These are phyloP conservation scores for Jimgerdemannia lactiflua DNA, from an alignment of 192 early-diverging fungal genomes.

Conservation along the genomic window DNA sequence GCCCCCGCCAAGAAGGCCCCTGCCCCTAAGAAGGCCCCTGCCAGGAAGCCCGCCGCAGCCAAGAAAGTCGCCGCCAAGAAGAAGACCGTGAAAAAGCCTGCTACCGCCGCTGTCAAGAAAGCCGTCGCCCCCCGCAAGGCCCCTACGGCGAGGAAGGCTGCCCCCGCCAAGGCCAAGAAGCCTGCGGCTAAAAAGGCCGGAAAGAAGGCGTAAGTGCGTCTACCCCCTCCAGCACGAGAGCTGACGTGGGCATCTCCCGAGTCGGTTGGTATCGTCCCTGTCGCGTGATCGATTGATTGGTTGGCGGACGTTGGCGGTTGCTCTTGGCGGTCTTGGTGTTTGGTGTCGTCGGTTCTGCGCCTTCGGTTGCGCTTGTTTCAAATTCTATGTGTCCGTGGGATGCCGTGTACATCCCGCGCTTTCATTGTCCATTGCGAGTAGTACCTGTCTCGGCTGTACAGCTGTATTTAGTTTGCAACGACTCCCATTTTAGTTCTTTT, in stretches of 20 bases:
- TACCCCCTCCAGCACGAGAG: no score
- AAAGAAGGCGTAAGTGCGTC: not conserved
- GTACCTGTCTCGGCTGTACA: not conserved
- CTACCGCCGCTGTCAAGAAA: not conserved
- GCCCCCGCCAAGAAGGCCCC: conserved; percentile 15
- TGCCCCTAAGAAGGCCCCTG: conserved; percentile 49
- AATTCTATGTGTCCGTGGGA: no score
- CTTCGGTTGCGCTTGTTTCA: no score
- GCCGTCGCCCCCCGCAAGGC: conserved; percentile 2
- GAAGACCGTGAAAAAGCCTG: conserved; percentile 37
- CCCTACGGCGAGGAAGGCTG: conserved; percentile 32
- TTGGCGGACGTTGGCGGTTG: no score
- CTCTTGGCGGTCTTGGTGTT: no score
- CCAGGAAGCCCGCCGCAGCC: conserved; percentile 23
- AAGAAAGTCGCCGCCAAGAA: conserved; percentile 38
- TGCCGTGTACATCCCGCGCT: not conserved
- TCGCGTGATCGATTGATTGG: no score
- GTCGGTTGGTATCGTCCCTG: no score
- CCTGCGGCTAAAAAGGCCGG: conserved; percentile 1
- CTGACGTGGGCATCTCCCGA: no score
- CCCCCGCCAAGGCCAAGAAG: conserved; percentile 38
- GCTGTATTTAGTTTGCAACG: not conserved
- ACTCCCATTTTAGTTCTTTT: not conserved
- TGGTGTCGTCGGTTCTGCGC: no score
- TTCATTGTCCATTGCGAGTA: not conserved